Base-by-base conservation (phyloP, 352 stramenopile genomes). In the Pythium grandisporangium region DNA sequence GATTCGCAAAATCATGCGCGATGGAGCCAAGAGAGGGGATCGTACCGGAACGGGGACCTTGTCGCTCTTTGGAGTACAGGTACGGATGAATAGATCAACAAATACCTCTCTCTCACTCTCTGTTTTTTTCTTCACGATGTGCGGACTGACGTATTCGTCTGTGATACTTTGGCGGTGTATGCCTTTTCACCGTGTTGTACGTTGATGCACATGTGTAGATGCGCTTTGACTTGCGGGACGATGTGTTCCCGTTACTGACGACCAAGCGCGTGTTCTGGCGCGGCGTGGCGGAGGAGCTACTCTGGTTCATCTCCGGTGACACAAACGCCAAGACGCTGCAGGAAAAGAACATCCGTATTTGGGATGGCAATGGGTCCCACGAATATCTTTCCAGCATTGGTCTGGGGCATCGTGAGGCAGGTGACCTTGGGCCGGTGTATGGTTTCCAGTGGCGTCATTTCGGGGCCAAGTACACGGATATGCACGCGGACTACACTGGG, bases 391-490 rank as follows among this genome's bases (percentile, higher is more conserved):
- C 96, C 54, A 88, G 72, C 41, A 71, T 93, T 22, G 96, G 96
- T 10, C 64, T 99, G 11, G 63, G 67, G 4, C 67, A 98, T 42
- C 85, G 96, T 16, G 94, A 99, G 61, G 88, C 96, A 22, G 96
- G 96, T 6, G 97, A 99, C 61, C 70, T 99, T 5, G 96, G 91
- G 11, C 88, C 88, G 2, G 88, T 97, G n/a, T 97, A 97, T 41
- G 91, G 91, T 36, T 99, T 98, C 60, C 95, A 99, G 66, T 99
- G 97, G 97, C 85, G 97, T 27, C 97, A 99, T 49, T 99, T 99
- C 73, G 97, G 97, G 8, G 97, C 97, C 7, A 87, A 92, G 51
- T 99, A 99, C 71, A 91, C 74, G 37, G 75, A 97, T 56, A 98
- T 99, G 89, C 85, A 99, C 63, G 84, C 86, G 0, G 93, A 99